Conservation (phyloP, 2,329 filamentous ascomycete genomes). For the Sclerotinia subarctica region DNA sequence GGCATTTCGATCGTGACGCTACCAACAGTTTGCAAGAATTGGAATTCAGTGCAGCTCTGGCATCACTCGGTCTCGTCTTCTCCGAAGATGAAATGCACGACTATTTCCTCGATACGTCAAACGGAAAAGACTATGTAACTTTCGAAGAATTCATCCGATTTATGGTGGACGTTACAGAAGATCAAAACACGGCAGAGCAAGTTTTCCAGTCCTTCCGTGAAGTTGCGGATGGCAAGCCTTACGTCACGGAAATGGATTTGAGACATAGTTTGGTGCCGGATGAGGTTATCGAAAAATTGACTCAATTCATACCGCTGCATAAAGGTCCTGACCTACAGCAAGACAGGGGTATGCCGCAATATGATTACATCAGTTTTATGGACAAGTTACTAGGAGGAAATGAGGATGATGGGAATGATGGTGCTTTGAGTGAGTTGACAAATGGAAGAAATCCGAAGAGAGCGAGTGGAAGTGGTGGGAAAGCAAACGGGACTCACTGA, state of each 20-base stretch:
- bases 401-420: conserved; percentile 30
- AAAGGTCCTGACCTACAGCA: conserved; percentile 80
- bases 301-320: conserved; percentile 82
- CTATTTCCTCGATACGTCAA: conserved; percentile 85
- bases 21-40: conserved; percentile 88
- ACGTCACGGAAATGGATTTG: conserved; percentile 96
- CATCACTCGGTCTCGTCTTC: conserved; percentile 92
- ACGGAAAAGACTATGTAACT: conserved; percentile 73
- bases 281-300: conserved; percentile 90
- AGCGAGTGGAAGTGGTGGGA: conserved; percentile 6
- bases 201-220: conserved; percentile 97
- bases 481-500: conserved; percentile 20
- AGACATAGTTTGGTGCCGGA: conserved; percentile 93
- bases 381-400: conserved; percentile 64
- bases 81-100: conserved; percentile 98
- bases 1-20: conserved; percentile 93
- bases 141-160: conserved; percentile 99
- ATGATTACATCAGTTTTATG: conserved; percentile 97
- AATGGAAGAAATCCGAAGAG: conserved; percentile 33
- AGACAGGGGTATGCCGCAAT: conserved; percentile 82
- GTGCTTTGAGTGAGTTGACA: conserved; percentile 29
- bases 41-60: conserved; percentile 92
- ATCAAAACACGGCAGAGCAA: conserved; percentile 97
- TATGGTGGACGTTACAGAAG: conserved; percentile 98
- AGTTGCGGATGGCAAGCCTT: conserved; percentile 96